Base-by-base conservation (phyloP, 805 yeast genomes). In the Kazachstania martiniae region DNA sequence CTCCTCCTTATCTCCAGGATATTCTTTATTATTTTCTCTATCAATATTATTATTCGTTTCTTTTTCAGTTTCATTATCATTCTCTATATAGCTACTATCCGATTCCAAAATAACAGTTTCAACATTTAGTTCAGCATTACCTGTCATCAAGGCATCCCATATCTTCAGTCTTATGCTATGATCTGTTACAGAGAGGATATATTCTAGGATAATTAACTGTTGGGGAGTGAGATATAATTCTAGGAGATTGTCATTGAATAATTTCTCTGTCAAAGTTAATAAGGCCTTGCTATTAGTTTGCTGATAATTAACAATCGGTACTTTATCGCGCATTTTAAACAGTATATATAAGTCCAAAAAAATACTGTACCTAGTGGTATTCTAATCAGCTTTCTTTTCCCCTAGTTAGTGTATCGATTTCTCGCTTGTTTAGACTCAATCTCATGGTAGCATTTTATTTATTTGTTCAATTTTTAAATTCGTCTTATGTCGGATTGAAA, bases 221-320 rank as follows among this genome's bases (percentile, higher is more conserved):
- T 68, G 72, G n/a, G 70, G 62, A 8, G 74, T 69, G 37, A 76
- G 53, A 44, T 65, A 69, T 29, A 66, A 60, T 32, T 65, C 67
- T 41, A 72, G 69, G 13, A 56, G 53, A 4, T 66, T 63, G 8
- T 59, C 51, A 17, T 46, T 37, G 35, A 56, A 61, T 14, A 67
- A 39, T 34, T 51, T 53, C 14, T 50, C 58, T 4, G 70, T 53
- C 22, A 65, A 40, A 21, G 36, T 32, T 29, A 55, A 51, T 26
- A 68, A 42, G 16, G 50, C 40, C 21, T 40, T 34, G 7, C 54
- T 41, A 35, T 56, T 51, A 5, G 62, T 52, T 27, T 39, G 37
- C 25, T 52, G 59, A 23, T 56, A 57, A 29, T 53, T 48, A 3
- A 37, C 33, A 17, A 51, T 35, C 10, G 53, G 51, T 12, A 47